These are phyloP conservation scores for Trametes elegans DNA, from an alignment of 768 basidiomycete genomes.

Conservation along the genomic window DNA sequence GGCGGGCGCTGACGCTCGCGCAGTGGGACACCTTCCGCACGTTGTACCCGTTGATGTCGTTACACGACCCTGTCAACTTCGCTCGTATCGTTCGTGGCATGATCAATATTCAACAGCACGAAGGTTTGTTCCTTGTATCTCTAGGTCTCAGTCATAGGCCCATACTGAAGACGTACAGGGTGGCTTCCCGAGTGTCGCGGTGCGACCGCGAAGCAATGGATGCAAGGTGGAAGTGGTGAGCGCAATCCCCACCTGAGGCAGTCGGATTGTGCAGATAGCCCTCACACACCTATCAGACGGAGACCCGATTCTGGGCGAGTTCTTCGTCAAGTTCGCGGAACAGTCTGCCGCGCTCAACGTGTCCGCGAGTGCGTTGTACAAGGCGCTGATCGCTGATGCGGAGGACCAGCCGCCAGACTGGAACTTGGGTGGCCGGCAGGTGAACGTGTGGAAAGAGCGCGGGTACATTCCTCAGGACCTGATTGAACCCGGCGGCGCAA, in stretches of 20 bases:
- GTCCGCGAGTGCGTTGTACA: slow-evolving; percentile 49
- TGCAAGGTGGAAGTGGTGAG: slow-evolving; percentile 66
- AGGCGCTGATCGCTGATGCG: slow-evolving; percentile 56
- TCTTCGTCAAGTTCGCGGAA: slow-evolving; percentile 57
- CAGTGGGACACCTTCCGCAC: slow-evolving; percentile 70
- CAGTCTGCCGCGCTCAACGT: slow-evolving; percentile 48
- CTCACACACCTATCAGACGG: slow-evolving; percentile 40
- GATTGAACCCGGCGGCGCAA: slow-evolving; percentile 45
- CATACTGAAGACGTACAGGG: slow-evolving; percentile 34
- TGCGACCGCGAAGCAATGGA: slow-evolving; percentile 48
- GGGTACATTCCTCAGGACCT: slow-evolving; percentile 36
- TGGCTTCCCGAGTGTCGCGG: slow-evolving; percentile 69
- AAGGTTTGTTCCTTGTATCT: slow-evolving; percentile 36
- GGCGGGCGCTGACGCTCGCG: too few species aligned
- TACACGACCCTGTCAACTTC: slow-evolving; percentile 61
- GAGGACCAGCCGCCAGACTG: slow-evolving; percentile 57
- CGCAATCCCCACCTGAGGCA: slow-evolving; percentile 1
- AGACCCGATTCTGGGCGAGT: slow-evolving; percentile 65
- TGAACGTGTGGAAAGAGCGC: slow-evolving; percentile 51
- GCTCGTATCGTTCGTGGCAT: slow-evolving; percentile 60
- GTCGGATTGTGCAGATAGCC: too few species aligned
- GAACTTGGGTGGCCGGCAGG: slow-evolving; percentile 62
- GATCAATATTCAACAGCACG: slow-evolving; percentile 65
- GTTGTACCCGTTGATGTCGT: slow-evolving; percentile 58
- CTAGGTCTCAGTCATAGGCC: too few species aligned